Percentiles rank a stretch among this genome's conserved stretches.
Evolutionary conservation across 352 stramenopile genomes (phyloP).

Genomic region (Phytophthora pluvialis): DNA sequence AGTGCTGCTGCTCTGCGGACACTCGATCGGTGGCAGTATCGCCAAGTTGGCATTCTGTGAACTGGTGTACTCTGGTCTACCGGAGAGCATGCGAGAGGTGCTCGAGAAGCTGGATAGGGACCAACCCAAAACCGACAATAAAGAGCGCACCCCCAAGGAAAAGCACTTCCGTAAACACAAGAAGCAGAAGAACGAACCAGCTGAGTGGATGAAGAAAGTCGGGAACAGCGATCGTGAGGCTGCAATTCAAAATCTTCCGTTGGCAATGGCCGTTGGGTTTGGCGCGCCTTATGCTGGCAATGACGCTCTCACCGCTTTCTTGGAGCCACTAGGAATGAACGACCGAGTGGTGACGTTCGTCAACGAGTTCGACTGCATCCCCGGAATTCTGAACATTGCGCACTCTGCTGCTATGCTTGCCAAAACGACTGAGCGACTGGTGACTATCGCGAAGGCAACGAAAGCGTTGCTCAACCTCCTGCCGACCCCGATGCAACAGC

Average conservation of each 20-base stretch:
- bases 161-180: constrained; percentile 33
- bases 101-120: constrained; percentile 63
- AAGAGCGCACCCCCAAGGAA: constrained; percentile 27
- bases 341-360: constrained; percentile 77
- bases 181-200: constrained; percentile 26
- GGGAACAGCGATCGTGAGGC: constrained; percentile 19
- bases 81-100: constrained; percentile 38
- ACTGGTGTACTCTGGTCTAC: constrained; percentile 68
- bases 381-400: constrained; percentile 78
- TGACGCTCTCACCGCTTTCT: constrained; percentile 52
- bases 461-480: constrained; percentile 72
- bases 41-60: constrained; percentile 76
- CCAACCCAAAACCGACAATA: constrained; percentile 38
- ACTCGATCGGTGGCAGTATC: constrained; percentile 82
- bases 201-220: constrained; percentile 28
- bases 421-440: constrained; percentile 76
- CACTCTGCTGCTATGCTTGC: constrained; percentile 76
- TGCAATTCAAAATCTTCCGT: constrained; percentile 29
- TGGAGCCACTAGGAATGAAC: constrained; percentile 50
- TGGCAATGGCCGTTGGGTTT: constrained; percentile 73
- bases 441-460: constrained; percentile 82
- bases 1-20: constrained; percentile 72
- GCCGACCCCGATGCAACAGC: constrained; percentile 68
- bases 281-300: constrained; percentile 72
- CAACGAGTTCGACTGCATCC: constrained; percentile 87